Evolutionary conservation across 1,139 yeast species (phyloP), one percentile per base, ranked within the genome.

Genomic region (Pichia cactophila): DNA sequence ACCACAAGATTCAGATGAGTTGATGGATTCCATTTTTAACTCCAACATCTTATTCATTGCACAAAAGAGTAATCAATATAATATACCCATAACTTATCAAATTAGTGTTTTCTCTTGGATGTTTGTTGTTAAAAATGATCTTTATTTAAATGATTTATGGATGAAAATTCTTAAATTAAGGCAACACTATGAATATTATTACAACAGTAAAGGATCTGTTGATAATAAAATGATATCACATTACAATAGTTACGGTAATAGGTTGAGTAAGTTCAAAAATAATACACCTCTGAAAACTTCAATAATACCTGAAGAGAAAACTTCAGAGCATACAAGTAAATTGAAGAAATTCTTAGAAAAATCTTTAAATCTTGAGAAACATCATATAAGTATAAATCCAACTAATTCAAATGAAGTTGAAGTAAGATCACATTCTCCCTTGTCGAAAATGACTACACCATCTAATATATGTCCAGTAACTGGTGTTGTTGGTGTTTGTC

Each of bases 41-140:
- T 73, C 75, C 48, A 77, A 74, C 56, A 73, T 75, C 63, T 55
- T 75, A 39, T 78, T 75, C 58, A 68, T 75, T n/a, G 74, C 75
- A 44, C 68, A 71, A 33, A 72, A 73, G 44, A 74, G 63, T 17
- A 60, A 62, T 28, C 59, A 60, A 12, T 62, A 61, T 46, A 63
- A 63, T 42, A 63, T 66, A 49, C 67, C 78, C 2, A 74, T 77
- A 0, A 70, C 73, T 3, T 77, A 75, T 59, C 66, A 75, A 42
- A 78, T 66, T 26, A 58, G 78, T 48, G 73, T 76, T 1, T 71
- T 78, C 4, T 77, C 78, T 31, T 75, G 80, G 78, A 61, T 75
- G 56, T 77, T 78, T 29, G 69, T 75, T 31, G 75, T 75, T 67
- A 71, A 75, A 56, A 77, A 78, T 55, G 80, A 75, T 55, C 73